Conservation (phyloP, 441 rosid genomes). For the Populus hybrid region DNA sequence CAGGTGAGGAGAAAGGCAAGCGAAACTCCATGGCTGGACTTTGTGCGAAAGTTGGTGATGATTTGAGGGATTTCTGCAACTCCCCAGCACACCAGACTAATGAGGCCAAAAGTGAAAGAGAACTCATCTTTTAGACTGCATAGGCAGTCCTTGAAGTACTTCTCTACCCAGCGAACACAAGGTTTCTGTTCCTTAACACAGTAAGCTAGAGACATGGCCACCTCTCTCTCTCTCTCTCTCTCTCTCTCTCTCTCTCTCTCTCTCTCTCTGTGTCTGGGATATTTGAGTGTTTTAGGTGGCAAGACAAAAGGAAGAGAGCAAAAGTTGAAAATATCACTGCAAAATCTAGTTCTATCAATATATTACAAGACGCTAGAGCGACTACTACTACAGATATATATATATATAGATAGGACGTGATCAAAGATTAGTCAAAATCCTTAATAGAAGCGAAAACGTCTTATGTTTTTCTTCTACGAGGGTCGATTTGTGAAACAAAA, state of each 20-base stretch:
- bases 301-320: neutral
- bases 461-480: neutral
- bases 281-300: neutral
- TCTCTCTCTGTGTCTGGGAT: neutral
- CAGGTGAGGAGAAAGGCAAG: slow-evolving; percentile 86
- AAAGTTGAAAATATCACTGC: neutral
- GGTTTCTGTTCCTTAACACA: slow-evolving; percentile 56
- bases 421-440: no score
- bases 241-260: slow-evolving; percentile 14
- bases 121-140: slow-evolving; percentile 67
- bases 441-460: no score
- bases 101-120: slow-evolving; percentile 65
- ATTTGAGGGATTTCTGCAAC: slow-evolving; percentile 94
- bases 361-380: neutral
- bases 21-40: slow-evolving; percentile 95
- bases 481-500: neutral
- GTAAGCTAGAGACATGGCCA: slow-evolving; percentile 38
- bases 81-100: slow-evolving; percentile 76
- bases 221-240: slow-evolving; percentile 9
- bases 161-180: slow-evolving; percentile 68
- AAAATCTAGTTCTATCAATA: neutral
- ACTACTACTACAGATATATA: neutral
- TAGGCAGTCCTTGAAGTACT: slow-evolving; percentile 74
- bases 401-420: neutral
- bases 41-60: slow-evolving; percentile 81